Percentiles rank a stretch among this genome's conserved stretches.
Evolutionary conservation across 2,329 filamentous ascomycete species (phyloP).

Genomic region (Pseudogymnoascus sp.): DNA sequence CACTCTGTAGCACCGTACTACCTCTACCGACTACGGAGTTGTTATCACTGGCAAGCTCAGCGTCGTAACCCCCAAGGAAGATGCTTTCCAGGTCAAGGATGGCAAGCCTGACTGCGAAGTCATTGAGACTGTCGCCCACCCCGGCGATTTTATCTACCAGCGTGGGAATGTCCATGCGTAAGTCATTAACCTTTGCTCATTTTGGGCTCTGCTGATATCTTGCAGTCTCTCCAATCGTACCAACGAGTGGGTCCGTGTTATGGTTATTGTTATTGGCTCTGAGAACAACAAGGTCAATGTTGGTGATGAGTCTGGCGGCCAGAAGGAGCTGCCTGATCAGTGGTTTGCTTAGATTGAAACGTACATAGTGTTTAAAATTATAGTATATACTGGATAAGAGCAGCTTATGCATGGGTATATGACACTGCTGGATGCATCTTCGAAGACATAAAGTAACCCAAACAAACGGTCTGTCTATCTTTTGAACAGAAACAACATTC

Average conservation of each 20-base stretch:
- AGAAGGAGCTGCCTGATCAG: background rate
- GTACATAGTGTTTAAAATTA: too few species aligned
- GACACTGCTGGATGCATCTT: too few species aligned
- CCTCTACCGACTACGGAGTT: slow-evolving; percentile 29
- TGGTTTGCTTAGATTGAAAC: background rate
- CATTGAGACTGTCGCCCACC: slow-evolving; percentile 24
- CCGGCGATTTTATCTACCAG: slow-evolving; percentile 28
- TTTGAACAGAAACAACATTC: too few species aligned
- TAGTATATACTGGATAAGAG: too few species aligned
- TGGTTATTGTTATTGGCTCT: slow-evolving; percentile 22
- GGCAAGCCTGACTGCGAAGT: slow-evolving; percentile 24
- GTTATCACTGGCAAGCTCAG: slow-evolving; percentile 26
- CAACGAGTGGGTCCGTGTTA: slow-evolving; percentile 24
- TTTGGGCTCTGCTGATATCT: background rate
- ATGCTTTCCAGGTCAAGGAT: slow-evolving; percentile 21
- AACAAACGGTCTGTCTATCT: too few species aligned
- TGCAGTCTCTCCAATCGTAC: slow-evolving; percentile 26
- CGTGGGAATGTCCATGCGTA: slow-evolving; percentile 30
- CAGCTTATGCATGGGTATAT: too few species aligned
- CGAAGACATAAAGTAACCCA: too few species aligned
- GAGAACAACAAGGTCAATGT: slow-evolving; percentile 21
- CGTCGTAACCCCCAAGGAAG: slow-evolving; percentile 23
- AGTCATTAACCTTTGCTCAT: slow-evolving; percentile 18
- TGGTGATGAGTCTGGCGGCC: background rate
- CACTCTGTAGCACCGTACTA: slow-evolving; percentile 27